These are phyloP conservation scores for Kandelia obovata DNA, from an alignment of 345 rosid species.

Conservation along the genomic window DNA sequence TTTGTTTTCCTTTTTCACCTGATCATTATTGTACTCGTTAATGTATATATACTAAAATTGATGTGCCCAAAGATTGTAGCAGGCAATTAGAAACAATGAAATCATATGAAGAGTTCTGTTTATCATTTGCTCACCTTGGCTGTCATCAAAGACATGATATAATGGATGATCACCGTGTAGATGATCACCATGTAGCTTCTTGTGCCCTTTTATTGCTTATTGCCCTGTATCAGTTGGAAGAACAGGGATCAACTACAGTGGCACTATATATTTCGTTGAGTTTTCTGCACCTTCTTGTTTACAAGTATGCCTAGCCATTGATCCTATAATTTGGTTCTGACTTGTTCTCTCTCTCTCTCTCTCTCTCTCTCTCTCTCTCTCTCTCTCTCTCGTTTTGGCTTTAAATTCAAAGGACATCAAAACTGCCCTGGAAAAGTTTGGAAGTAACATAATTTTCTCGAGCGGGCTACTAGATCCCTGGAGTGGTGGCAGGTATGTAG, in stretches of 20 bases:
- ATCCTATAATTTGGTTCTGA: slow-evolving; percentile 7
- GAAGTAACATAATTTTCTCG: slow-evolving; percentile 93
- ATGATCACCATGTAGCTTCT: background rate
- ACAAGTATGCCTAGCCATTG: background rate
- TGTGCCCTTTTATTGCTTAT: background rate
- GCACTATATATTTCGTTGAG: background rate
- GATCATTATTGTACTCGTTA: too few relatives aligned
- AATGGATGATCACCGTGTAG: background rate
- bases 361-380: background rate
- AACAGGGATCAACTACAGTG: background rate
- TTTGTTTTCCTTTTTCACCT: too few relatives aligned
- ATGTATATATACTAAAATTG: background rate
- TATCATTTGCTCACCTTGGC: background rate
- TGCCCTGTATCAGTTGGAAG: background rate
- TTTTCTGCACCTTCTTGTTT: background rate
- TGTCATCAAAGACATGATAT: background rate
- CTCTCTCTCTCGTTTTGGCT: background rate
- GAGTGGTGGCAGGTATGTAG: slow-evolving; percentile 82
- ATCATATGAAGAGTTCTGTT: background rate
- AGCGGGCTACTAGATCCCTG: slow-evolving; percentile 94
- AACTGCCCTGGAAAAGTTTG: slow-evolving; percentile 58
- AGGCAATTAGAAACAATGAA: background rate
- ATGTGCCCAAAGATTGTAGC: background rate
- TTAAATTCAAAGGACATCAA: slow-evolving; percentile 55
- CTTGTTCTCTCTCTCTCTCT: background rate